Evolutionary conservation across 139 green algal species (phyloP).

Genomic region (Closterium sp.): DNA sequence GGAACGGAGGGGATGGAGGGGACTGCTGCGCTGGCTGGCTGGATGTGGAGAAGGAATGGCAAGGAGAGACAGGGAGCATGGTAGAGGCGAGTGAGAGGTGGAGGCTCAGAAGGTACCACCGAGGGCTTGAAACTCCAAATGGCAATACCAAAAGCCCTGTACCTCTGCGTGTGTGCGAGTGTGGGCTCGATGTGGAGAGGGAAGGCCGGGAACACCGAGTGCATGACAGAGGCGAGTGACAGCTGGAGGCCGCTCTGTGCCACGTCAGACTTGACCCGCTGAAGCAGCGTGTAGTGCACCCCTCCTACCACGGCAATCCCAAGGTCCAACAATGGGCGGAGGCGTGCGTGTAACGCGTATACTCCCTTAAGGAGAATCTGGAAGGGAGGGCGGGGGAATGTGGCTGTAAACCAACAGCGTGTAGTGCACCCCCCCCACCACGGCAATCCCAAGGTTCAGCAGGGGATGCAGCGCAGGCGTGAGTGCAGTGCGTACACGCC

Average conservation of each 20-base stretch:
- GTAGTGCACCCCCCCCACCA: too few species aligned
- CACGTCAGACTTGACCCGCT: slow-evolving; percentile 16
- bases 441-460: slow-evolving; percentile 15
- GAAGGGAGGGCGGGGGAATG: too few species aligned
- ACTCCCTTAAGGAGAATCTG: slow-evolving; percentile 12
- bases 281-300: slow-evolving; percentile 20
- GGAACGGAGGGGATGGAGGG: too few species aligned
- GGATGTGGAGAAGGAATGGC: too few species aligned
- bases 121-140: too few species aligned
- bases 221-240: background rate
- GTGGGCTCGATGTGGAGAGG: slow-evolving; percentile 12
- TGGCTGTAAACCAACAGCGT: too few species aligned
- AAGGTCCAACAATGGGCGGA: background rate
- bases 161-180: background rate
- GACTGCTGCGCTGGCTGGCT: too few species aligned
- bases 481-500: slow-evolving; percentile 10
- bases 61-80: too few species aligned
- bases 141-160: background rate
- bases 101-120: too few species aligned
- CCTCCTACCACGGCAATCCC: slow-evolving; percentile 19
- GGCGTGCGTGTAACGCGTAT: background rate
- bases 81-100: too few species aligned
- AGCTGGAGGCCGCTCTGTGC: background rate
- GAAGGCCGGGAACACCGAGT: background rate
- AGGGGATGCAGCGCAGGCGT: slow-evolving; percentile 1